Conservation (phyloP, 2,329 filamentous ascomycete genomes). For the Fusarium sp. region DNA sequence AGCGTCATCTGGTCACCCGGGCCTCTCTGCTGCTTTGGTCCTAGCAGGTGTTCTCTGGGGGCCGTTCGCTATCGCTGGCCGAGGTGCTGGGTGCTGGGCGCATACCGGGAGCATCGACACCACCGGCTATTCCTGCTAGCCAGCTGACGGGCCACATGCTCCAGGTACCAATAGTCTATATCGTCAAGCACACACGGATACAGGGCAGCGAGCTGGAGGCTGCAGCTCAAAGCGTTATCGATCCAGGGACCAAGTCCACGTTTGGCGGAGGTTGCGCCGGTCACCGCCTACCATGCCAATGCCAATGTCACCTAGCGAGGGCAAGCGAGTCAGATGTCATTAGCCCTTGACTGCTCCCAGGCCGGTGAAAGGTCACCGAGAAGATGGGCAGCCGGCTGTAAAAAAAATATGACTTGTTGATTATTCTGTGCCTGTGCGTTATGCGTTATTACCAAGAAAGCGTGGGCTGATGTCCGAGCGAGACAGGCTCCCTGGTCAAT, state of each 20-base stretch:
- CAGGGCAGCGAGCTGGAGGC: background rate
- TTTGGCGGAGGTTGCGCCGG: background rate
- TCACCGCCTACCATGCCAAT: background rate
- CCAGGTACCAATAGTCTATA: background rate
- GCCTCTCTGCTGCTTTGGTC: constrained; percentile 21
- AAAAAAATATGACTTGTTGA: constrained; percentile 7
- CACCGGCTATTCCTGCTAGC: background rate
- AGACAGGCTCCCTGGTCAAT: constrained; percentile 22
- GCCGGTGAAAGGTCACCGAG: constrained; percentile 1
- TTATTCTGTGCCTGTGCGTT: constrained; percentile 19
- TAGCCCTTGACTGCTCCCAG: background rate
- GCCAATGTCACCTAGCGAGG: background rate
- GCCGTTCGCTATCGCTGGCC: background rate
- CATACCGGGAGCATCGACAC: background rate
- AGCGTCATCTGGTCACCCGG: constrained; percentile 33
- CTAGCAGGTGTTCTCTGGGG: background rate
- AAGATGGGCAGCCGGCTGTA: background rate
- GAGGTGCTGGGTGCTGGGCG: background rate
- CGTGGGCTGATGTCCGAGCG: constrained; percentile 31
- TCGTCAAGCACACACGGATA: background rate
- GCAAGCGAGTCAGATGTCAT: constrained; percentile 28
- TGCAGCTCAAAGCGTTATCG: background rate
- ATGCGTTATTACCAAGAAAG: constrained; percentile 26
- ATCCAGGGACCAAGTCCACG: background rate
- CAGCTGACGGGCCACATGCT: background rate